Conservation (phyloP, 192 early-diverging fungal species). For the Coemansia sp. region DNA sequence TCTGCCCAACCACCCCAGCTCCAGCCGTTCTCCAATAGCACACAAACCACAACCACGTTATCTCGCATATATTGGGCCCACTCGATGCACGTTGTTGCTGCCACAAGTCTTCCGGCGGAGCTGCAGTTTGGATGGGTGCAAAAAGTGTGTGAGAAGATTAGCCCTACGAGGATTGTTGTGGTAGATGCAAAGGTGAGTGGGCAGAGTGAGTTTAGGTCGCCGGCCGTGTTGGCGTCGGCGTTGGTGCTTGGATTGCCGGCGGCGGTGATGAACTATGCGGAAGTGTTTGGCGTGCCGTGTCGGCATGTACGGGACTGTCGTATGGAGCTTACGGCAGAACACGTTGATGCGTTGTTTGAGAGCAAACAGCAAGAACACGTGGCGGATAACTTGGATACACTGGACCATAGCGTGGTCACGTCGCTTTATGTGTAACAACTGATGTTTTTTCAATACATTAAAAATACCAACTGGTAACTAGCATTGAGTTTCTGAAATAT, state of each 20-base stretch:
- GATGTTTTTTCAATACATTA: not conserved
- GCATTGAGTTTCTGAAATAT: conserved; percentile 12
- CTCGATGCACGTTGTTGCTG: conserved; percentile 12
- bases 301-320: conserved; percentile 20
- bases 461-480: no score
- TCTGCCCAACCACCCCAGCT: conserved; percentile 11
- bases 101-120: conserved; percentile 13
- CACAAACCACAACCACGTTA: conserved; percentile 26
- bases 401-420: conserved; percentile 17
- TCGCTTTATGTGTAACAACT: conserved; percentile 32
- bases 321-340: not conserved
- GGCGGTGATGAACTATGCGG: conserved; percentile 43
- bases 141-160: conserved; percentile 13
- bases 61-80: conserved; percentile 17
- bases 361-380: not conserved
- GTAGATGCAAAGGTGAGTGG: conserved; percentile 3
- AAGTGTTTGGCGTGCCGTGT: conserved; percentile 22
- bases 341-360: conserved; percentile 30
- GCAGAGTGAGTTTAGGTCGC: conserved; percentile 25
- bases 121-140: conserved; percentile 48
- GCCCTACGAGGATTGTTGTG: conserved; percentile 23
- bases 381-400: not conserved
- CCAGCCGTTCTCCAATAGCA: conserved; percentile 2
- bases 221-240: conserved; percentile 35
- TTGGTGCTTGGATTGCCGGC: conserved; percentile 38